Evolutionary conservation across 176 grass and related monocot genomes (phyloP), one percentile per base, ranked within the genome.

Genomic region (Musa acuminata): DNA sequence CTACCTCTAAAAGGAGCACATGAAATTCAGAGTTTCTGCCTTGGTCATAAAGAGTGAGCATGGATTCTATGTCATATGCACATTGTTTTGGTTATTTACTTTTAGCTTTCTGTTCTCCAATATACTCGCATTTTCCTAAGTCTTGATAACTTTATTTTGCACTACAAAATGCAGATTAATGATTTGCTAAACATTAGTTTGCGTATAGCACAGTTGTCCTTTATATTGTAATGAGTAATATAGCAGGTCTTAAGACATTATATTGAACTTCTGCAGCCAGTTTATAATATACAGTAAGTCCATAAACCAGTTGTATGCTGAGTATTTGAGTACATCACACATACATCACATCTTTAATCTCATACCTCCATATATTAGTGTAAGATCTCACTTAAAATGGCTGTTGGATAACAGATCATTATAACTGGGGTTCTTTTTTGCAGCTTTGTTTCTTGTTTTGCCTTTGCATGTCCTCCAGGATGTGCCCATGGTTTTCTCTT

Each of bases 11-110:
- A 82, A 67, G 95, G 88, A 19, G 84, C 82, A 52, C 78, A 91
- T 13, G 84, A 99, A 85, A 99, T 99, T 75, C 95, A 99, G 72
- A 94, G 86, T 63, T 99, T 99, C 85, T 99, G 88, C 86, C 95
- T 99, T 83, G 95, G 95, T 64, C 95, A 99, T 86, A 94, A 86
- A 78, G 86, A 99, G 95, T 94, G 83, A 76, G 85, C 19, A 69
- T 9, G 13, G 35, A 19, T 51, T 17, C 67, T 67, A 35, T 3
- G 12, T 67, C 3, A 35, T 67, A 17, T 67, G 64, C 26, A 67
- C 14, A 29, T 67, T 14, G 14, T 67, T 67, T 67, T 67, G 26
- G 11, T 67, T 13, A 11, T 10, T 67, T 13, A 11, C 11, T 35
- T 8, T 27, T 8, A 43, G 35, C 35, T 43, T 43, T 14, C 14